These are phyloP conservation scores for Trichocladium antarcticum DNA, from an alignment of 495 filamentous ascomycete species.

Conservation along the genomic window DNA sequence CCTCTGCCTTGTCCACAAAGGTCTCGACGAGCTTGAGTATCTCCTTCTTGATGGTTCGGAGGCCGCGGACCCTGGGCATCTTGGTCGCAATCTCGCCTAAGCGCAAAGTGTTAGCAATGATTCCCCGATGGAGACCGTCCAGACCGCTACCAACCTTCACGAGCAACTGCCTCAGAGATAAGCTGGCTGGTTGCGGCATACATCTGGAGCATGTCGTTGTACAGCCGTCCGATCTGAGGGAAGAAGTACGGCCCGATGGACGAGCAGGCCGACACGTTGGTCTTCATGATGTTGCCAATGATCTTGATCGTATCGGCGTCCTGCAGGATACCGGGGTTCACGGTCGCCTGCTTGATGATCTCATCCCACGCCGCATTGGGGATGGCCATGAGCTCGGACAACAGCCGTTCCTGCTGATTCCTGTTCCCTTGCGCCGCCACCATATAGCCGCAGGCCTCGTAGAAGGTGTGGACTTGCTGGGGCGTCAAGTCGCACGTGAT, in stretches of 20 bases:
- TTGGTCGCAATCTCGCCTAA: constrained; percentile 87
- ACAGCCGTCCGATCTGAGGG: constrained; percentile 96
- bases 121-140: constrained; percentile 10
- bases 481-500: constrained; percentile 92
- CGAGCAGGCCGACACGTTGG: constrained; percentile 91
- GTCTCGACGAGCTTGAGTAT: constrained; percentile 97
- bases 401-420: constrained; percentile 76
- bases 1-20: constrained; percentile 95
- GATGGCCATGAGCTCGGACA: constrained; percentile 81
- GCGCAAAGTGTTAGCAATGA: constrained; percentile 8
- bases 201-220: constrained; percentile 98
- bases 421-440: constrained; percentile 95
- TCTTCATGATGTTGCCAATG: constrained; percentile 99
- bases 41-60: constrained; percentile 98
- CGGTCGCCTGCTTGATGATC: constrained; percentile 76
- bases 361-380: constrained; percentile 92
- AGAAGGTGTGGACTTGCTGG: constrained; percentile 97
- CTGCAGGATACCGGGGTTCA: constrained; percentile 71
- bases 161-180: constrained; percentile 80
- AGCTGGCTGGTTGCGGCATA: constrained; percentile 91
- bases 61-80: constrained; percentile 86
- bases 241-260: constrained; percentile 97
- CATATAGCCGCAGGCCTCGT: constrained; percentile 99
- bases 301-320: constrained; percentile 93
- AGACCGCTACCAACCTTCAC: constrained; percentile 53